Evolutionary conservation across 2,329 filamentous ascomycete genomes (phyloP).

Genomic region (Pezizomycotina sp.): DNA sequence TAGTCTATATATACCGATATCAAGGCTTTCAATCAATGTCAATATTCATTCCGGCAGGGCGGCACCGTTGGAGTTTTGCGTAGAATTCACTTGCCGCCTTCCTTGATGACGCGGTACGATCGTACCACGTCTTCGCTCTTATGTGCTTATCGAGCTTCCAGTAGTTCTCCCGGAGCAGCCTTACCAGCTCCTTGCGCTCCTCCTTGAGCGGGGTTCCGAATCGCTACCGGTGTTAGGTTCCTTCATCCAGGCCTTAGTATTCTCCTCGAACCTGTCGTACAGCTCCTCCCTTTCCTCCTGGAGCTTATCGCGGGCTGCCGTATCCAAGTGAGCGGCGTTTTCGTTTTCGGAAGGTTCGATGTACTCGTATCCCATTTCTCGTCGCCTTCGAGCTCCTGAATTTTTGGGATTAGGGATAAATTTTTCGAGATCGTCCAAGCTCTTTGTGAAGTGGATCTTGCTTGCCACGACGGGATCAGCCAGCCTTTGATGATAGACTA

Average conservation of each 20-base stretch:
- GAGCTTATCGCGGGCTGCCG: conserved; percentile 39
- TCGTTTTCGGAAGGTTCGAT: conserved; percentile 71
- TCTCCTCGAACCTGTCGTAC: conserved; percentile 56
- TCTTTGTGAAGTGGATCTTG: conserved; percentile 88
- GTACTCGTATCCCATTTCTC: conserved; percentile 78
- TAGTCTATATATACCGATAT: no score
- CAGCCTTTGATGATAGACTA: conserved; percentile 80
- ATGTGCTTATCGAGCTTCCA: conserved; percentile 83
- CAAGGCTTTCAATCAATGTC: no score
- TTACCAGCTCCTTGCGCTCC: conserved; percentile 46
- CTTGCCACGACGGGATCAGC: conserved; percentile 92
- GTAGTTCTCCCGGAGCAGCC: conserved; percentile 54
- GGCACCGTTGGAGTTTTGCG: no score
- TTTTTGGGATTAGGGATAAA: conserved; percentile 59
- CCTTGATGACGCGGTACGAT: no score
- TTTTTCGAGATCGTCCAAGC: conserved; percentile 55
- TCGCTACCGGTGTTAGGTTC: conserved; percentile 28
- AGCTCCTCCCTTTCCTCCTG: conserved; percentile 46
- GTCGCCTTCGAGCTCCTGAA: conserved; percentile 60
- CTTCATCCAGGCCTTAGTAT: conserved; percentile 59
- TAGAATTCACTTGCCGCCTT: no score
- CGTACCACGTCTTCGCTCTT: conserved; percentile 67
- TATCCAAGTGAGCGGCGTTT: conserved; percentile 43
- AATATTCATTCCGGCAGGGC: no score
- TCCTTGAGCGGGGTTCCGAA: conserved; percentile 33